phyloP scores from a whole-genome alignment of 257 asterid genomes.

The Primulina tabacum region DNA sequence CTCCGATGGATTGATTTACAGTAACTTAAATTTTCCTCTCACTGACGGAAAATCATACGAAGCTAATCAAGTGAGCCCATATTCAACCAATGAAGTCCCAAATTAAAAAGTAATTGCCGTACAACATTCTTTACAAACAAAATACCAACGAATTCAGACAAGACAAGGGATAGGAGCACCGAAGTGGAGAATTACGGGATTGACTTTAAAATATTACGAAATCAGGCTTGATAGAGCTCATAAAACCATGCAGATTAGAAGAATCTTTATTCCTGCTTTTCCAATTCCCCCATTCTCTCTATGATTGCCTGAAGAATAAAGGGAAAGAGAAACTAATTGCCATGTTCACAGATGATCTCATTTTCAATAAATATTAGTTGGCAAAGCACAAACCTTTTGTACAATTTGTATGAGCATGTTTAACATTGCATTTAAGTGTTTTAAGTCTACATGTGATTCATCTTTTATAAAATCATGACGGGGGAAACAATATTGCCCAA shows the following conservation, averaged over 20 bases:
- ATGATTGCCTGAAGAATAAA: slow-evolving; percentile 64
- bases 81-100: neutral
- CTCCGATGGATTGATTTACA: neutral
- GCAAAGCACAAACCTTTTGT: neutral
- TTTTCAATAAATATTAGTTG: neutral
- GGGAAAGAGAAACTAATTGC: neutral
- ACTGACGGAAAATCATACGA: neutral
- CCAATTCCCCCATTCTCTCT: slow-evolving; percentile 96
- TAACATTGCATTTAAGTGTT: neutral
- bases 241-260: neutral
- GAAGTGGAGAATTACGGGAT: neutral
- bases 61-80: neutral
- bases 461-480: neutral
- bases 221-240: slow-evolving; percentile 8
- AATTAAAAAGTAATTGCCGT: neutral
- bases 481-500: neutral
- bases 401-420: neutral
- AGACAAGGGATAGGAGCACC: neutral
- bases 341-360: neutral
- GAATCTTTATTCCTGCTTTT: slow-evolving; percentile 60
- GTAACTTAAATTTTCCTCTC: neutral
- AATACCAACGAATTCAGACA: slow-evolving; percentile 2
- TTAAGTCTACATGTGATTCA: neutral
- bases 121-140: slow-evolving; percentile 25
- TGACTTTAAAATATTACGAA: neutral